Base-by-base conservation (phyloP, 768 basidiomycete genomes). In the Termitomyces sp. region DNA sequence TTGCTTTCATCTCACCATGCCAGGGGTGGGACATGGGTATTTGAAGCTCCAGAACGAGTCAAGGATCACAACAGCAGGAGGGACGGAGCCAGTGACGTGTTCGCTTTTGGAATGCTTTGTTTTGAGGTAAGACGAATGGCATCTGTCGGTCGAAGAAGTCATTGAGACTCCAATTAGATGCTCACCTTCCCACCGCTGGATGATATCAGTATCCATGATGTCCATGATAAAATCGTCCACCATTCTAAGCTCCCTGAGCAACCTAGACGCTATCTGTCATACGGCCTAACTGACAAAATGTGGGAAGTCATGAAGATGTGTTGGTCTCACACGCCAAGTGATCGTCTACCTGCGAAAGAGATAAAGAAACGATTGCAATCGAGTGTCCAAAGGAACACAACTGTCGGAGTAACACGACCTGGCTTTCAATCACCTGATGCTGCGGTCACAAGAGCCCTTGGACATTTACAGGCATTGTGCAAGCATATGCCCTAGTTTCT, bases 11-110 rank as follows among this genome's bases (percentile, higher is more conserved):
- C 63, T 32, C 46, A 57, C 0, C 58, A 28, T 36, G 46, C 26
- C 16, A 20, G 46, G 23, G 66, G 64, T 10, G 74, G 74, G 0
- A 73, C 74, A 9, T 4, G 8, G 2, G n/a, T 0, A 28, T 54
- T 40, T 0, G 55, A 67, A 43, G 72, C 74, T 5, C 75, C 74
- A 8, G 75, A 77, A 59, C 65, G 74, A 18, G 59, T 73, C 18
- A 61, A 64, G 30, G 65, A 63, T 16, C 1, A 4, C n/a, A 28
- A 2, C 14, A 52, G 30, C 6, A 63, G 44, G n/a, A 54, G 10
- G 36, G 26, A 18, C 26, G 54, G 32, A 14, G 18, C 18, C n/a
- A 63, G 59, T 36, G 63, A 63, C 46, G 49, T 63, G 14, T 63
- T 60, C 33, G 59, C 59, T 3, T 63, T 63, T 36, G 51, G 46